Percentiles rank a stretch among this genome's conserved stretches.
Evolutionary conservation across 1,284 basidiomycete genomes (phyloP).

Genomic region (Pascua guehoae): DNA sequence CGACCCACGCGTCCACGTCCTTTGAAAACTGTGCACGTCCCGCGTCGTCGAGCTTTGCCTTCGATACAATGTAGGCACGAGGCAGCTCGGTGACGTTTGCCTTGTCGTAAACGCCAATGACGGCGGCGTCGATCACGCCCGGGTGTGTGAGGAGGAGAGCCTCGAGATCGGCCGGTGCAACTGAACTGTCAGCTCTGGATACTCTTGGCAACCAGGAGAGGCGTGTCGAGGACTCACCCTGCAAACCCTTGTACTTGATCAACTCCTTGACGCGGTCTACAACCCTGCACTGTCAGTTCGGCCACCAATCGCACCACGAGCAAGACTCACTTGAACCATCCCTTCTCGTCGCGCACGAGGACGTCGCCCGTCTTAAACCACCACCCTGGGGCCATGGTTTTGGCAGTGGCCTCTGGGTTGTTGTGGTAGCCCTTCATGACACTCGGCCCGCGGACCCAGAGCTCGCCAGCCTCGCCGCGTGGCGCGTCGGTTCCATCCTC

Average conservation of each 20-base stretch:
- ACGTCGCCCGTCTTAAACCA: constrained; percentile 87
- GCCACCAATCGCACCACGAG: constrained; percentile 48
- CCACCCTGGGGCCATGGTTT: constrained; percentile 49
- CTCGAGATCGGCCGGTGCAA: constrained; percentile 79
- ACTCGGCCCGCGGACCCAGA: constrained; percentile 72
- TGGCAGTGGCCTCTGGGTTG: constrained; percentile 63
- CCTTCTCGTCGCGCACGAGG: constrained; percentile 57
- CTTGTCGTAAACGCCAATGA: constrained; percentile 63
- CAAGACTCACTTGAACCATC: constrained; percentile 52
- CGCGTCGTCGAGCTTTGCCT: constrained; percentile 30
- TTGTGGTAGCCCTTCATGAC: constrained; percentile 72
- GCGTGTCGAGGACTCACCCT: constrained; percentile 34
- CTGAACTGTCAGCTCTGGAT: constrained; percentile 43
- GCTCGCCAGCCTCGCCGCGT: constrained; percentile 66
- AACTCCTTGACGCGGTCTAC: constrained; percentile 64
- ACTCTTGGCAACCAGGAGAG: constrained; percentile 34
- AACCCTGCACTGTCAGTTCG: constrained; percentile 41
- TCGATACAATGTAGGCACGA: constrained; percentile 61
- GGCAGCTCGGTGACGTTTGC: constrained; percentile 72
- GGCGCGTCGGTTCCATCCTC: constrained; percentile 48
- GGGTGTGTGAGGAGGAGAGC: constrained; percentile 67
- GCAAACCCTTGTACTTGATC: constrained; percentile 65
- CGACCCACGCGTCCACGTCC: constrained; percentile 61
- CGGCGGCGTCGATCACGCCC: constrained; percentile 65
- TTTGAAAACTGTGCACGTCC: constrained; percentile 53